Evolutionary conservation across 345 rosid species (phyloP).

Genomic region (Populus pruinosa): DNA sequence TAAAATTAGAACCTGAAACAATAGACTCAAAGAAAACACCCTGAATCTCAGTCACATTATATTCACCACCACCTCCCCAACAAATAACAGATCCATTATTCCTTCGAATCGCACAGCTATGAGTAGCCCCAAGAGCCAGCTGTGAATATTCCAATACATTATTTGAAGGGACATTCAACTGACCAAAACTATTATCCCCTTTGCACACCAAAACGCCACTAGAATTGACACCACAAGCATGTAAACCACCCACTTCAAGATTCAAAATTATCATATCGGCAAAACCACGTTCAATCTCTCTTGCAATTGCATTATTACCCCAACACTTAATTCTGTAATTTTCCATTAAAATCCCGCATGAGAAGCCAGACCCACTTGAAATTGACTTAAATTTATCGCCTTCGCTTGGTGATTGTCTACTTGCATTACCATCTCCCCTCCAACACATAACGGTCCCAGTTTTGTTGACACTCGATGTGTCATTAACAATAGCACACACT

Average conservation of each 20-base stretch:
- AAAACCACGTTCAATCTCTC: conserved; percentile 44
- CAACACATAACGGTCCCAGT: conserved; percentile 46
- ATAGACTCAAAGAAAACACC: conserved; percentile 50
- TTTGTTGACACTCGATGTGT: neutral
- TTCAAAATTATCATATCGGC: conserved; percentile 45
- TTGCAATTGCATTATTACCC: conserved; percentile 43
- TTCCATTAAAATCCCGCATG: conserved; percentile 53
- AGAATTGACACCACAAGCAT: conserved; percentile 67
- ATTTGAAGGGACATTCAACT: conserved; percentile 47
- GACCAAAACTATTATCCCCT: conserved; percentile 55
- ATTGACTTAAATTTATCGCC: conserved; percentile 35
- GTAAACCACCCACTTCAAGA: conserved; percentile 57
- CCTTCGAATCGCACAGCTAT: conserved; percentile 57
- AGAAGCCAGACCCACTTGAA: conserved; percentile 67
- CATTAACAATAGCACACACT: conserved; percentile 56
- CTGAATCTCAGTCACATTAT: conserved; percentile 29
- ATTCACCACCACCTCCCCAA: conserved; percentile 61
- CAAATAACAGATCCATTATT: conserved; percentile 54
- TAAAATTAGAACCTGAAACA: conserved; percentile 61
- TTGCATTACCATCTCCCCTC: conserved; percentile 31
- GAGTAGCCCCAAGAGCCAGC: conserved; percentile 55
- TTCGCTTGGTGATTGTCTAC: conserved; percentile 11
- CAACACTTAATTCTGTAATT: conserved; percentile 43
- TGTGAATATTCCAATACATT: conserved; percentile 33
- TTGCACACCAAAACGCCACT: conserved; percentile 53